phyloP scores from a whole-genome alignment of 148 eudicot species.

The Silene latifolia region DNA sequence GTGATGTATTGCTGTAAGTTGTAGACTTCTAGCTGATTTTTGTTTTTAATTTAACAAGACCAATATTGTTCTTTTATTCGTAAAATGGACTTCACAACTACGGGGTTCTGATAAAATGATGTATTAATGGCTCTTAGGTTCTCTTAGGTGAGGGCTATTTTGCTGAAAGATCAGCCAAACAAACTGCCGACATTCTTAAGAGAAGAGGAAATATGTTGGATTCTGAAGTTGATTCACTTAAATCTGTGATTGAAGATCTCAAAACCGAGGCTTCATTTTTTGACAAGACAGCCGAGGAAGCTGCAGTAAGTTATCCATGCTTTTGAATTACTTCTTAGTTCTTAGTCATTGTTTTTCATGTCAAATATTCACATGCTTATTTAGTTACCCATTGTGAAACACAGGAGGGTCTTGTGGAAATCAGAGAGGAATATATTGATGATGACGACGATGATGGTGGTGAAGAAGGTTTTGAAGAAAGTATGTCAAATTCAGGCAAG shows the following conservation, averaged over 20 bases:
- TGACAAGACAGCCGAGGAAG: constrained; percentile 73
- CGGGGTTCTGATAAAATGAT: constrained; percentile 11
- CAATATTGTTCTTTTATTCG: neutral
- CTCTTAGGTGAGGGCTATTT: constrained; percentile 85
- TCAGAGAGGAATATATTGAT: constrained; percentile 64
- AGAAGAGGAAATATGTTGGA: constrained; percentile 75
- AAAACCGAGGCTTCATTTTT: constrained; percentile 76
- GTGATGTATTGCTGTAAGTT: neutral
- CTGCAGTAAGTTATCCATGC: constrained; percentile 44
- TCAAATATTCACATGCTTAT: constrained; percentile 2
- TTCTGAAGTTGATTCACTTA: constrained; percentile 65
- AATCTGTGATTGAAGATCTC: constrained; percentile 66
- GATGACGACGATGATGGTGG: constrained; percentile 48
- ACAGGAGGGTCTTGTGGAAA: constrained; percentile 91
- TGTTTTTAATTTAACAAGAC: neutral
- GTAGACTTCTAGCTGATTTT: neutral
- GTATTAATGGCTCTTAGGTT: constrained; percentile 44
- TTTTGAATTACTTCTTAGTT: neutral
- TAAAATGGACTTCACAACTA: neutral
- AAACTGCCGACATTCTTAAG: constrained; percentile 75
- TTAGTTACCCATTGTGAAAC: constrained; percentile 12
- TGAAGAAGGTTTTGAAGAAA: constrained; percentile 30
- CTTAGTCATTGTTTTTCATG: neutral
- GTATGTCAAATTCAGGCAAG: constrained; percentile 38
- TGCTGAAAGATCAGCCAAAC: constrained; percentile 86